These are phyloP conservation scores for Setaria italica DNA, from an alignment of 202 grass and related monocot genomes.

Conservation along the genomic window DNA sequence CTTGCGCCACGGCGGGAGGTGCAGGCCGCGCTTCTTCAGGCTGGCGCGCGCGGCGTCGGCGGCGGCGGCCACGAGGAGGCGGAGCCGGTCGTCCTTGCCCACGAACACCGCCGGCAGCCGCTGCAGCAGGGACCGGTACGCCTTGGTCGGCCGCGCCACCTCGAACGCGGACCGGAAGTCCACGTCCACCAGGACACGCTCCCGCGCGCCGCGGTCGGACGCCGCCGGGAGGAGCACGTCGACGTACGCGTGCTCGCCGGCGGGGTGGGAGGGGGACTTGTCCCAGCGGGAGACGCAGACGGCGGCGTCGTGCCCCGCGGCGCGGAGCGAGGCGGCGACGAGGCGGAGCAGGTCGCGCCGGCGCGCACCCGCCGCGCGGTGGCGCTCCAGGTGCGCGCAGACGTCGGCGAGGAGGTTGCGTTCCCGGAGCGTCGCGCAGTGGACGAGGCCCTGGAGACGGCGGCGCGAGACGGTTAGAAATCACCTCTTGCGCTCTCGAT, in stretches of 20 bases:
- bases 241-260: constrained; percentile 76
- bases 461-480: constrained; percentile 10
- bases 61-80: constrained; percentile 62
- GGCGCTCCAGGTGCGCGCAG: constrained; percentile 53
- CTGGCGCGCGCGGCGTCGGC: constrained; percentile 66
- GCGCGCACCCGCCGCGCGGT: constrained; percentile 41
- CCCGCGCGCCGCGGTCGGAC: constrained; percentile 33
- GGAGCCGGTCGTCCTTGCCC: constrained; percentile 70
- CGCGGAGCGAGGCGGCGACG: constrained; percentile 53
- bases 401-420: constrained; percentile 85
- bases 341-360: constrained; percentile 56
- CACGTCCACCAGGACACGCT: constrained; percentile 71
- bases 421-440: constrained; percentile 71
- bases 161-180: constrained; percentile 87
- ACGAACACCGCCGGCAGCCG: constrained; percentile 68
- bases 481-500: constrained; percentile 19
- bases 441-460: constrained; percentile 62
- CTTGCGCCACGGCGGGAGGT: constrained; percentile 89
- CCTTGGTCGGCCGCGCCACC: constrained; percentile 78
- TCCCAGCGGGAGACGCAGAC: constrained; percentile 75
- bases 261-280: constrained; percentile 53
- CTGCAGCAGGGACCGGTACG: constrained; percentile 67
- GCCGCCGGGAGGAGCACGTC: constrained; percentile 63
- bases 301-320: constrained; percentile 61
- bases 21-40: constrained; percentile 77